A percentile compares a stretch with the other conserved stretches of the same genome.
phyloP scores from a whole-genome alignment of 495 filamentous ascomycete species.

The Xylaria bambusicola region DNA sequence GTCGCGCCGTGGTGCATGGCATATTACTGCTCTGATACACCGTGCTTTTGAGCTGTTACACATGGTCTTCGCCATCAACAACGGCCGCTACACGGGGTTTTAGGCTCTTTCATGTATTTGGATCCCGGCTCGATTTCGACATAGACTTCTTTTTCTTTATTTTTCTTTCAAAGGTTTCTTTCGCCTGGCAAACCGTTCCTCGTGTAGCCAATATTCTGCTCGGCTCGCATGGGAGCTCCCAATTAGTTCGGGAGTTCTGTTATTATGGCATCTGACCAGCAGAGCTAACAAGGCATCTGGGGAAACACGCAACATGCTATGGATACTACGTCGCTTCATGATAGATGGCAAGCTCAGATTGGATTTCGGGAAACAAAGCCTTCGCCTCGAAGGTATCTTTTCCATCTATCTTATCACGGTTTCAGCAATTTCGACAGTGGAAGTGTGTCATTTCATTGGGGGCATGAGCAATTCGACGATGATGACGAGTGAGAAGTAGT shows the following conservation, averaged over 20 bases:
- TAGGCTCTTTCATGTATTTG: slow-evolving; percentile 28
- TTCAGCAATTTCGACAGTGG: background rate
- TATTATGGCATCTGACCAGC: background rate
- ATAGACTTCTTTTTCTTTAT: slow-evolving; percentile 26
- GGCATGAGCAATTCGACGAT: slow-evolving; percentile 4
- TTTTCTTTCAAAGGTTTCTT: slow-evolving; percentile 18
- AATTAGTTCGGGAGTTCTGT: background rate
- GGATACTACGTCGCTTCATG: background rate
- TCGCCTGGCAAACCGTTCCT: slow-evolving; percentile 12
- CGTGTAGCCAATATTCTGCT: slow-evolving; percentile 3
- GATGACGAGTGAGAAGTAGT: slow-evolving; percentile 7
- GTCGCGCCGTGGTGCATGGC: slow-evolving; percentile 26
- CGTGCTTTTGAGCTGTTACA: slow-evolving; percentile 18
- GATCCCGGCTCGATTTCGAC: slow-evolving; percentile 22
- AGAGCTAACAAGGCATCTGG: background rate
- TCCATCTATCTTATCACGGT: slow-evolving; percentile 1
- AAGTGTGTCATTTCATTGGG: background rate
- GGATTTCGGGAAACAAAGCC: background rate
- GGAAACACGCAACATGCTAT: background rate
- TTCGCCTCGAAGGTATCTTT: background rate
- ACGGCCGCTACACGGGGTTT: slow-evolving; percentile 15
- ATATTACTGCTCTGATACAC: slow-evolving; percentile 1
- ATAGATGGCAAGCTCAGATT: slow-evolving; percentile 1
- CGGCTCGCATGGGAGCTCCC: background rate
- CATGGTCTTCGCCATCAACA: slow-evolving; percentile 8